Evolutionary conservation across 352 stramenopile genomes (phyloP).

Genomic region (Achlya hypogyna): DNA sequence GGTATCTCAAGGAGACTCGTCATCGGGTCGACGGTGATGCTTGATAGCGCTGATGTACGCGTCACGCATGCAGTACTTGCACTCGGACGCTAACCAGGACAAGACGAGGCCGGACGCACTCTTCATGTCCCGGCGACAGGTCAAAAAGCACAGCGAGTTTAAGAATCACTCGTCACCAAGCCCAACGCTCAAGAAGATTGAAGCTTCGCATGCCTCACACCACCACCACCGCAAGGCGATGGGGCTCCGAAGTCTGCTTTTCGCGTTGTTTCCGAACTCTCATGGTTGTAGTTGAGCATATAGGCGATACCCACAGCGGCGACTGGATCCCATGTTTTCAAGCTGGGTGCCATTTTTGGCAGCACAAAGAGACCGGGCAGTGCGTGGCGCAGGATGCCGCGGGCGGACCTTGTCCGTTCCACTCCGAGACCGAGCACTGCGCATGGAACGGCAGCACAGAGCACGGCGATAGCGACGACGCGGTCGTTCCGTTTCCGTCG

Average conservation of each 20-base stretch:
- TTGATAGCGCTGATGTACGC: slow-evolving; percentile 58
- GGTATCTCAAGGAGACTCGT: neutral
- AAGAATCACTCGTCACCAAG: slow-evolving; percentile 32
- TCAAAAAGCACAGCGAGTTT: slow-evolving; percentile 41
- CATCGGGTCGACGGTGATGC: neutral
- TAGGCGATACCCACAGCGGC: neutral
- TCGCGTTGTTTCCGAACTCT: neutral
- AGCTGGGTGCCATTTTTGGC: slow-evolving; percentile 67
- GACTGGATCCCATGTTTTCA: slow-evolving; percentile 36
- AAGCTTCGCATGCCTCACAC: slow-evolving; percentile 4
- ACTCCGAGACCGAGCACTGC: neutral
- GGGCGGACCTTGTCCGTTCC: slow-evolving; percentile 17
- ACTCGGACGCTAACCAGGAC: slow-evolving; percentile 28
- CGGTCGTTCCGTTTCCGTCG: slow-evolving; percentile 41
- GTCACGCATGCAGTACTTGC: slow-evolving; percentile 67
- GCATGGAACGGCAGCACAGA: slow-evolving; percentile 7
- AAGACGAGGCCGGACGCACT: slow-evolving; percentile 41
- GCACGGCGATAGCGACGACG: slow-evolving; percentile 23
- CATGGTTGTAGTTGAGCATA: neutral
- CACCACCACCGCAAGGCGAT: neutral
- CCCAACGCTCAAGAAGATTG: slow-evolving; percentile 35
- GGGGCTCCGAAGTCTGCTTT: slow-evolving; percentile 8
- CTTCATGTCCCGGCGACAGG: slow-evolving; percentile 72
- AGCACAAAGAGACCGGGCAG: slow-evolving; percentile 58
- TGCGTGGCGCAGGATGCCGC: slow-evolving; percentile 24